Base-by-base conservation (phyloP, 139 green algal genomes). In the Coelastrella sp. region DNA sequence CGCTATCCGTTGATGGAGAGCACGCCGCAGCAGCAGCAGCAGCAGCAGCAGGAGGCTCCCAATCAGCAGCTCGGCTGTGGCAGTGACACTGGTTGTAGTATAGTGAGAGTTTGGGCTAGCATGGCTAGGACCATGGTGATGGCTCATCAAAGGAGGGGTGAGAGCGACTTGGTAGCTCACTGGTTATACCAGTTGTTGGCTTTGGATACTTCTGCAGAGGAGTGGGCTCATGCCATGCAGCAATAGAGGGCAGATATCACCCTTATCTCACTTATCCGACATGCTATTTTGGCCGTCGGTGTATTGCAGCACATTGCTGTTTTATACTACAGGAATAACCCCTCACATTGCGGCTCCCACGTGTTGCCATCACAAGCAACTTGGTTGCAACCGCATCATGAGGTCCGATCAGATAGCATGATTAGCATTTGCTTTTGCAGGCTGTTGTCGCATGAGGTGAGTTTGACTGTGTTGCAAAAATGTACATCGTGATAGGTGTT, bases 141-240 rank as follows among this genome's bases (percentile, higher is more conserved):
- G 56, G 95, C 95, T 57, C 94, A 97, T 81, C 94, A 96, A 91
- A 91, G 96, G 61, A 86, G 95, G 0, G 96, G 96, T 0, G 95
- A 97, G 91, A 95, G 93, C 58, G 96, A 98, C 92, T n/a, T 93
- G 7, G 95, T 97, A 60, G 96, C 94, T 4, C 91, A 95, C 85
- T 98, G 95, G 95, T 82, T 97, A 74, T 94, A 93, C n/a, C 92
- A 96, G 81, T 24, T 95, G 56, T 87, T 97, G 76, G 94, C 95
- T 0, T 82, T 98, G 87, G 94, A 97, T 87, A 90, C 93, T 1
- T 24, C 49, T 0, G 95, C 95, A 0, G 74, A 89, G 0, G 96
- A 97, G 73, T 97, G 96, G 96, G 65, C 59, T 4, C 87, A 89
- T 61, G 83, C 91, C 22, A 56, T 94, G 92, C 35, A 87, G 74